Conservation (phyloP, 352 stramenopile species). For the Pythium utonaiense region DNA sequence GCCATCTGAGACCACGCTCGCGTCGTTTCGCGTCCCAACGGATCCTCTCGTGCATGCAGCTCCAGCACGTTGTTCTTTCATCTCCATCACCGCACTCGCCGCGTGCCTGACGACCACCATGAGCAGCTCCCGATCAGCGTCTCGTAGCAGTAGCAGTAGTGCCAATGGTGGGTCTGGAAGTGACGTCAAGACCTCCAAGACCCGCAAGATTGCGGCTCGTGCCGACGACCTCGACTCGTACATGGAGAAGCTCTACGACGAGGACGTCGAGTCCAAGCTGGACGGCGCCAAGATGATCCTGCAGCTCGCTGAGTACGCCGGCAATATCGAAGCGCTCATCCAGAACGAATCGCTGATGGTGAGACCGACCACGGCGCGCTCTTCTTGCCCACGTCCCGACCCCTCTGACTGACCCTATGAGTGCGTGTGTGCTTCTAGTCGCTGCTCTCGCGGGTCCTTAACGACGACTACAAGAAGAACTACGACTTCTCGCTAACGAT, state of each 20-base stretch:
- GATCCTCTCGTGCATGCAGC: not conserved
- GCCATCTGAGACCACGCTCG: not conserved
- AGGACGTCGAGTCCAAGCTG: conserved; percentile 80
- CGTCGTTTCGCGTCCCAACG: conserved; percentile 19
- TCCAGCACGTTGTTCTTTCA: not conserved
- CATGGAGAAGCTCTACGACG: conserved; percentile 94
- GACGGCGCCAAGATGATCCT: conserved; percentile 91
- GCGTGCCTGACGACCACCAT: not conserved
- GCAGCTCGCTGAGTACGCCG: conserved; percentile 85
- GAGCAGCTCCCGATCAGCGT: conserved; percentile 10
- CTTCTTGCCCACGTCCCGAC: too few species aligned
- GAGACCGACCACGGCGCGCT: too few species aligned
- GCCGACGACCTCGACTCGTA: conserved; percentile 89
- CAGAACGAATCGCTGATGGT: conserved; percentile 95
- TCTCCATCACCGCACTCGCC: too few species aligned
- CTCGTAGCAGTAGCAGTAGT: conserved; percentile 25
- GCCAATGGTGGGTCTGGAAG: not conserved
- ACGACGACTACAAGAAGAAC: conserved; percentile 94
- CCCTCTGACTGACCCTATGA: not conserved
- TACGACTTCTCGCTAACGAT: conserved; percentile 94
- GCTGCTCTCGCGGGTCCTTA: conserved; percentile 90
- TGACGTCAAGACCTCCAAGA: conserved; percentile 27
- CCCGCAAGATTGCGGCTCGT: conserved; percentile 51
- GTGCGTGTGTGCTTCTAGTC: conserved; percentile 30
- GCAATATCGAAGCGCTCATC: conserved; percentile 90